Percentiles rank a stretch among this genome's conserved stretches.
Evolutionary conservation across 306 rosid species (phyloP).

Genomic region (Prunus mira): DNA sequence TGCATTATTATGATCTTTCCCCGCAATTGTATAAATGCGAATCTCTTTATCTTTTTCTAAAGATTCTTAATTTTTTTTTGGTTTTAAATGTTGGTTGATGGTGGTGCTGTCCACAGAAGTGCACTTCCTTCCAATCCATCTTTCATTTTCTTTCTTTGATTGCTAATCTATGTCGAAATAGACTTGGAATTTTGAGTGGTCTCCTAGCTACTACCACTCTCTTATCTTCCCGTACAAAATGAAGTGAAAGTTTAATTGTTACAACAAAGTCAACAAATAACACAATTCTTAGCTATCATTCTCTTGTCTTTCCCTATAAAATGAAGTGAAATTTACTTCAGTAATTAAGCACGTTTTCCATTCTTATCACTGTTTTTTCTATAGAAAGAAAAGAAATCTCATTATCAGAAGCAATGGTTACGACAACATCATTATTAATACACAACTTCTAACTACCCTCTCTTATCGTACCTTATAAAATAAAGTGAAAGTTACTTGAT

Average conservation of each 20-base stretch:
- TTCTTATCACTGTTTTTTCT: too few species aligned
- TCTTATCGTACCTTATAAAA: not conserved
- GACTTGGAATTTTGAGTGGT: not conserved
- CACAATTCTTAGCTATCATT: too few species aligned
- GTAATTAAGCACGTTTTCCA: too few species aligned
- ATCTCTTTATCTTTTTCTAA: not conserved
- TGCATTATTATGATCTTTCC: too few species aligned
- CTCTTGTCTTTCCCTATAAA: too few species aligned
- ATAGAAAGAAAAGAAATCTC: too few species aligned
- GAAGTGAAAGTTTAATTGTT: not conserved
- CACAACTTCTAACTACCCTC: too few species aligned
- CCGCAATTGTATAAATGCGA: too few species aligned
- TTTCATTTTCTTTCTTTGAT: not conserved
- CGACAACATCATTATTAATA: too few species aligned
- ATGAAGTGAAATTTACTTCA: too few species aligned
- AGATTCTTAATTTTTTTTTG: not conserved
- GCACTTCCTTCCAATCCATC: not conserved
- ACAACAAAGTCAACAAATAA: too few species aligned
- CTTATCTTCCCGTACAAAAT: not conserved
- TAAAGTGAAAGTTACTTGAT: not conserved
- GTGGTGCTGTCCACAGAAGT: not conserved
- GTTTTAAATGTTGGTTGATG: not conserved
- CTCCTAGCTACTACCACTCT: not conserved
- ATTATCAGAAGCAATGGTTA: too few species aligned
- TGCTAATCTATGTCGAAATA: not conserved